phyloP scores from a whole-genome alignment of 2,329 filamentous ascomycete species.

The Aspergillus clavatus region DNA sequence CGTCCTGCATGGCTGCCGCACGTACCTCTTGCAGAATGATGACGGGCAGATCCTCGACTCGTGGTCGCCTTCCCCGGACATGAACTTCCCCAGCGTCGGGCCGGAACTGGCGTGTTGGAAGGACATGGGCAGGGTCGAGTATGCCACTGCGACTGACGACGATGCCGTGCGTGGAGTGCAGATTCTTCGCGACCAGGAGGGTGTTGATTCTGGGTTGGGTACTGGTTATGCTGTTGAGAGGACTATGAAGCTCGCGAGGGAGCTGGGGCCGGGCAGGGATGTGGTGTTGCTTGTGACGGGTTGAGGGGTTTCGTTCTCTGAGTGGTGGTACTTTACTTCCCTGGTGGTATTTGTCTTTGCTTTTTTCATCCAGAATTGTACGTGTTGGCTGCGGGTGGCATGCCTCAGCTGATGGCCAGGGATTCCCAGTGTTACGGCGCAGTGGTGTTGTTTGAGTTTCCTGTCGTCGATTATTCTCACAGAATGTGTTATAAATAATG shows the following conservation, averaged over 20 bases:
- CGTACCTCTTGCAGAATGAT: slow-evolving; percentile 83
- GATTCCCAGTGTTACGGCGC: no score
- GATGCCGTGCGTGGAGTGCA: slow-evolving; percentile 82
- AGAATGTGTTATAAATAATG: no score
- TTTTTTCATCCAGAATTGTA: neutral
- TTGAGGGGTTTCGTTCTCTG: neutral
- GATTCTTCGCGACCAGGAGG: slow-evolving; percentile 76
- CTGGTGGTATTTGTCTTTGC: neutral
- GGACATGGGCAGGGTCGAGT: slow-evolving; percentile 74
- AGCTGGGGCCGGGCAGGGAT: slow-evolving; percentile 76
- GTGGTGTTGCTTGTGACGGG: slow-evolving; percentile 59
- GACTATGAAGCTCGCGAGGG: slow-evolving; percentile 80
- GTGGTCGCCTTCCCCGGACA: slow-evolving; percentile 85
- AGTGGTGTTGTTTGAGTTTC: neutral
- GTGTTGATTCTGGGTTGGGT: slow-evolving; percentile 92
- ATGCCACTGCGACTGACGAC: slow-evolving; percentile 83
- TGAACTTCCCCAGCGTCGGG: slow-evolving; percentile 93
- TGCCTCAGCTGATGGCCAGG: no score
- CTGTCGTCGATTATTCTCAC: neutral
- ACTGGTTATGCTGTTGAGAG: slow-evolving; percentile 85
- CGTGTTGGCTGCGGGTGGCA: no score
- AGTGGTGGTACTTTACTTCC: neutral
- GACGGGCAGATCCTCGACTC: slow-evolving; percentile 88
- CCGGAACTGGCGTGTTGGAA: slow-evolving; percentile 89
- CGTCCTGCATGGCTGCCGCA: slow-evolving; percentile 89